Conservation (phyloP, 2,329 filamentous ascomycete species). For the Lecanicillium sp. region DNA sequence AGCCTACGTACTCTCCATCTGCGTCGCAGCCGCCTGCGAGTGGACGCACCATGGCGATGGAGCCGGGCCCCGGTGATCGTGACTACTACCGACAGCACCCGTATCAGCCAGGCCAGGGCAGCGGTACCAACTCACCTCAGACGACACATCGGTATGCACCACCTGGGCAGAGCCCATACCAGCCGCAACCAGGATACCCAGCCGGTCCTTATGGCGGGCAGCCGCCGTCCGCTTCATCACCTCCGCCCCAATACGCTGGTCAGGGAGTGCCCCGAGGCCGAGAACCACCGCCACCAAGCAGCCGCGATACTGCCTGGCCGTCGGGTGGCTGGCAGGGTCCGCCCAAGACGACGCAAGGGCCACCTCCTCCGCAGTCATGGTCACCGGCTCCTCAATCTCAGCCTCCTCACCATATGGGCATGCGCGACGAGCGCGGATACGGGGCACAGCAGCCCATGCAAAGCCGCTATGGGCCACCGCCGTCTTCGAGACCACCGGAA, state of each 20-base stretch:
- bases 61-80: slow-evolving; percentile 27
- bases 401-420: slow-evolving; percentile 23
- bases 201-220: slow-evolving; percentile 28
- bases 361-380: slow-evolving; percentile 26
- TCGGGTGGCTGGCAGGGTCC: slow-evolving; percentile 21
- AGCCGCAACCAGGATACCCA: slow-evolving; percentile 35
- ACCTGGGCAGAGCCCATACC: slow-evolving; percentile 33
- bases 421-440: slow-evolving; percentile 31
- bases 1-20: slow-evolving; percentile 43
- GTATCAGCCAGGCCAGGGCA: slow-evolving; percentile 25
- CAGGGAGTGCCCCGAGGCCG: slow-evolving; percentile 26
- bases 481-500: slow-evolving; percentile 33
- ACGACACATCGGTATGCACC: slow-evolving; percentile 37
- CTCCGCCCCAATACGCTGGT: slow-evolving; percentile 46
- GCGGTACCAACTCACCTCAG: slow-evolving; percentile 38
- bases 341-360: slow-evolving; percentile 25
- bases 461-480: slow-evolving; percentile 26
- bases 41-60: slow-evolving; percentile 32
- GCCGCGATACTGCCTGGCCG: slow-evolving; percentile 6
- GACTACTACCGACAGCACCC: slow-evolving; percentile 41
- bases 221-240: slow-evolving; percentile 33
- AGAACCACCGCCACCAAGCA: slow-evolving; percentile 10
- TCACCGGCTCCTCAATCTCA: slow-evolving; percentile 20
- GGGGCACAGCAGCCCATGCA: slow-evolving; percentile 27
- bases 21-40: slow-evolving; percentile 41